A percentile compares a stretch with the other conserved stretches of the same genome.
These are phyloP conservation scores for Heterobasidion irregulare DNA, from an alignment of 1,284 basidiomycete genomes.

Conservation along the genomic window DNA sequence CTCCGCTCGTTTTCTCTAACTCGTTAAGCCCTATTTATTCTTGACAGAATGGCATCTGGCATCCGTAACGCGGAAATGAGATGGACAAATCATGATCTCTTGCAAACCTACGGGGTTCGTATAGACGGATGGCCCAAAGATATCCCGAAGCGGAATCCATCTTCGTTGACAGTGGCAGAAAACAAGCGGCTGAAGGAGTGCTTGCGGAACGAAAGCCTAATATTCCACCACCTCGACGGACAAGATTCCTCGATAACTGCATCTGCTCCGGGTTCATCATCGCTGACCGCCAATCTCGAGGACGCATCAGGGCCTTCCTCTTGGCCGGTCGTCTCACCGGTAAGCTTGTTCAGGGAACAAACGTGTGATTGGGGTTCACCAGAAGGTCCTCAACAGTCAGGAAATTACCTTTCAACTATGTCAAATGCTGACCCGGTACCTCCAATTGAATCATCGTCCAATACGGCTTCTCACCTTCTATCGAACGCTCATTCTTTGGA, in stretches of 20 bases:
- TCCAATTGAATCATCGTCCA: too few relatives aligned
- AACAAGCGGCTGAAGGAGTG: slow-evolving; percentile 43
- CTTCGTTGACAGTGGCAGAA: slow-evolving; percentile 40
- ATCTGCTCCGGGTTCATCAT: not conserved
- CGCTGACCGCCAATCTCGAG: not conserved
- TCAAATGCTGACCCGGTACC: too few relatives aligned
- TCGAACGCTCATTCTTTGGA: too few relatives aligned
- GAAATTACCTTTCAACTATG: too few relatives aligned
- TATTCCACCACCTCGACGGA: slow-evolving; percentile 22
- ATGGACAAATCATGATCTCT: slow-evolving; percentile 55
- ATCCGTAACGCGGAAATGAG: slow-evolving; percentile 63
- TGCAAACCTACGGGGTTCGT: slow-evolving; percentile 45
- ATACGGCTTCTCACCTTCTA: too few relatives aligned
- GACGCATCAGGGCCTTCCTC: not conserved
- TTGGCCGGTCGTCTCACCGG: not conserved
- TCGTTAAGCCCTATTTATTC: slow-evolving; percentile 4
- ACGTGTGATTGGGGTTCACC: too few relatives aligned
- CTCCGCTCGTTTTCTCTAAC: slow-evolving; percentile 3
- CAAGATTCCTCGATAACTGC: not conserved
- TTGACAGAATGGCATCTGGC: slow-evolving; percentile 39
- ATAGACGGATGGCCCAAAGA: slow-evolving; percentile 53
- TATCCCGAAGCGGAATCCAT: slow-evolving; percentile 53
- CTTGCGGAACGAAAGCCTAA: slow-evolving; percentile 36
- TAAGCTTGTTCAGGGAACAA: too few relatives aligned
- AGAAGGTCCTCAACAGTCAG: too few relatives aligned